Evolutionary conservation across 1,139 yeast species (phyloP), one percentile per base, ranked within the genome.

Genomic region (Kodamaea fungicola): DNA sequence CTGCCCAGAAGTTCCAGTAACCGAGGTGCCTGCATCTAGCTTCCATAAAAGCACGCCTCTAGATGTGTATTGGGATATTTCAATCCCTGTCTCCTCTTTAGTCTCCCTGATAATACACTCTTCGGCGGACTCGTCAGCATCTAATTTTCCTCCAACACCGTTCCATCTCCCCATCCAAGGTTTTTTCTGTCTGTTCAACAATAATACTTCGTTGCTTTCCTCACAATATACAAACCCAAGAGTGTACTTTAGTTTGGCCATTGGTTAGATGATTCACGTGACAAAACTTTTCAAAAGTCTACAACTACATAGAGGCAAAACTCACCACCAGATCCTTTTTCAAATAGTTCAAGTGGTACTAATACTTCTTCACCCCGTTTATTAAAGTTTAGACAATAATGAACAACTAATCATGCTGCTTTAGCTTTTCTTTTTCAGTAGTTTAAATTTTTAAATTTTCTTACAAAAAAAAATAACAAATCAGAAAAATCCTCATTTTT

Each of bases 111-210:
- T 55, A 13, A 71, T 70, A 39, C 77, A 68, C 7, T 62, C 61
- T 24, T 57, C 42, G 2, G 76, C 67, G 2, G 62, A 42, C 45
- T 69, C 76, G 7, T 43, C 53, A 0, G 46, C 39, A 22, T 70
- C 71, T 12, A 71, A 45, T 44, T 72, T 71, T 1, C 78, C 78
- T 3, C 77, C 77, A 9, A 72, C 71, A 2, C 77, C 78, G 44
- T 71, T 71, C 76, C 77, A 72, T 38, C 69, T 53, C 2, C 78
- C 78, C 76, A 69, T 71, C 74, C 76, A 71, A 2, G 77, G 78
- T 12, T 63, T 54, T 42, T 71, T 71, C 38, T 64, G 60, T 26
- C 78, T 52, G 40, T 72, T 72, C 23, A 72, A 51, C 6, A 72
- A 53, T 6, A 72, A 59, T 9, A 70, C 43, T 34, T 55, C 55